Base-by-base conservation (phyloP, 2,329 filamentous ascomycete genomes). In the Sporothrix curviconia region DNA sequence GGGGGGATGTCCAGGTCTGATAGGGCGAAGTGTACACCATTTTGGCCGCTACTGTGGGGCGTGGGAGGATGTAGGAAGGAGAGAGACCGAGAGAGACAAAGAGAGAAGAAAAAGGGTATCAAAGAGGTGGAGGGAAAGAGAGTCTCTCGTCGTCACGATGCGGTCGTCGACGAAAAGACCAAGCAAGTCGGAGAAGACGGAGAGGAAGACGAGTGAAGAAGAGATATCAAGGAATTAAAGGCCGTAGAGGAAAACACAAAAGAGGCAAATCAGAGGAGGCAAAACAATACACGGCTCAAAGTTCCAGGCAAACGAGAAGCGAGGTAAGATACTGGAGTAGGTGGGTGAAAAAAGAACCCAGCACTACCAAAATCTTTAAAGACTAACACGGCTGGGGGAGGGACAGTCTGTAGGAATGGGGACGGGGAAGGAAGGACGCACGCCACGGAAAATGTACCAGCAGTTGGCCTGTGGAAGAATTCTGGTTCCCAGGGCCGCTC, bases 11-110 rank as follows among this genome's bases (percentile, higher is more conserved):
- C 67, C 40, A 79, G 59, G 12, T 64, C 47, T 4, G 72, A 59
- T 73, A 78, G 2, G 69, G 72, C 7, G 76, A 78, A 4, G 64
- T 67, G 69, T 74, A 69, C 37, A 72, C 68, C 76, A 79, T 76
- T 8, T 22, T 61, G 58, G 15, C 42, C 24, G 44, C 11, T 55
- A 47, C 30, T 40, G 40, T 32, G 34, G n/a, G 25, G 40, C 8
- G 30, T 19, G 11, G 15, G 25, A 24, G 14, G 43, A 19, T 7
- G 34, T 6, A 12, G 14, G 17, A 17, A 19, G 36, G 28, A 17
- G 30, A 14, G 39, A 25, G 15, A 50, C 12, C 34, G 25, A 43
- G 22, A 7, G 17, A 15, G 28, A 25, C 11, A 15, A 24, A 7
- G 25, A 9, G 22, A n/a, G 28, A 34, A 25, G n/a, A 6, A 15